Percentiles rank a stretch among this genome's conserved stretches.
These are phyloP conservation scores for Mentha longifolia DNA, from an alignment of 257 asterid species.

Conservation along the genomic window DNA sequence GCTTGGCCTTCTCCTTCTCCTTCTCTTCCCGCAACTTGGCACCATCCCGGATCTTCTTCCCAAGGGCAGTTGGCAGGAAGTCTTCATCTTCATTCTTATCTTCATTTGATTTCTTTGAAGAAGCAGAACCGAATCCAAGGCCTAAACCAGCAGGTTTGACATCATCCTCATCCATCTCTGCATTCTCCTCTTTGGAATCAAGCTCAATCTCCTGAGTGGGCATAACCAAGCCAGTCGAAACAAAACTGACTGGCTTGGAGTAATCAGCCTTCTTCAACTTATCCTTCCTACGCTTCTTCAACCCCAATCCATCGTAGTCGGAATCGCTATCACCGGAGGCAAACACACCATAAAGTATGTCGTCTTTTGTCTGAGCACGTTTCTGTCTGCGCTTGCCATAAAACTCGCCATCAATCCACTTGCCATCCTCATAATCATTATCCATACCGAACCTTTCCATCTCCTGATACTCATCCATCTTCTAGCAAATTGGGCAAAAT, in stretches of 20 bases:
- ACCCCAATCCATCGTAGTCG: slow-evolving; percentile 65
- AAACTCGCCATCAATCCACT: slow-evolving; percentile 76
- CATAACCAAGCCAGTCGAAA: slow-evolving; percentile 65
- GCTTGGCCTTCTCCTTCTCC: slow-evolving; percentile 65
- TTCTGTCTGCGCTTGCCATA: slow-evolving; percentile 61
- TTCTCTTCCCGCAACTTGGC: slow-evolving; percentile 66
- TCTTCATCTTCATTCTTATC: slow-evolving; percentile 43
- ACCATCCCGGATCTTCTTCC: slow-evolving; percentile 71
- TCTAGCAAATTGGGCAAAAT: slow-evolving; percentile 10
- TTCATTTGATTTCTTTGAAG: slow-evolving; percentile 37
- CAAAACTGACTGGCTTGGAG: slow-evolving; percentile 76
- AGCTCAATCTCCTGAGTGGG: slow-evolving; percentile 69
- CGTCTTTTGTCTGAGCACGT: slow-evolving; percentile 72
- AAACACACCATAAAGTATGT: slow-evolving; percentile 77
- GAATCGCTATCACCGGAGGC: slow-evolving; percentile 79
- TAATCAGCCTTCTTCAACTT: slow-evolving; percentile 54
- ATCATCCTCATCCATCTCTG: slow-evolving; percentile 41
- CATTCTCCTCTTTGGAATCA: slow-evolving; percentile 50
- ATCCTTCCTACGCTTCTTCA: slow-evolving; percentile 68
- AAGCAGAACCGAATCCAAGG: slow-evolving; percentile 51
- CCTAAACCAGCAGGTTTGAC: slow-evolving; percentile 51
- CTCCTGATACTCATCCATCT: slow-evolving; percentile 82
- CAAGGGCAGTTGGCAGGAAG: slow-evolving; percentile 73
- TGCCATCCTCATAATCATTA: slow-evolving; percentile 77
- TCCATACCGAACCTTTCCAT: slow-evolving; percentile 84